Evolutionary conservation across 1,284 basidiomycete species (phyloP), one percentile per base, ranked within the genome.

Genomic region (Leucoagaricus sp.): DNA sequence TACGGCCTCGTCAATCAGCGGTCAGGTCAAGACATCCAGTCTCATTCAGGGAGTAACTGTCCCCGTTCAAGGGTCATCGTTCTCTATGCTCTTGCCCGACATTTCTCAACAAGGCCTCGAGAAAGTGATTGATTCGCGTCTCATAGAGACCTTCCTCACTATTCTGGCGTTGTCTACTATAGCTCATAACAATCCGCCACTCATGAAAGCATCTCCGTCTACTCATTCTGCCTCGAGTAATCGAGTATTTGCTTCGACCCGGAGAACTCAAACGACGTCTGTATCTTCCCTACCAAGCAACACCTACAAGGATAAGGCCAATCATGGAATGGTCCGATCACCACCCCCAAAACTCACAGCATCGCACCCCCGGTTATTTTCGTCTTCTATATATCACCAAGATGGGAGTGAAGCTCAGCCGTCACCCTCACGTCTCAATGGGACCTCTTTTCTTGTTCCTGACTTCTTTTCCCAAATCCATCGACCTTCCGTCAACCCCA

Each of bases 131-230:
- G 73, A 75, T 46, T 84, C 87, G n/a, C 82, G 91, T 45, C 74
- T 93, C 25, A 84, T 92, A n/a, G 89, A 92, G 68, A 90, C 89
- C 0, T 90, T 91, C 64, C 70, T 93, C 53, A 80, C 85, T 15
- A 70, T 93, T 40, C 71, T 73, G 45, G 69, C 83, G 58, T 65
- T 60, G 45, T 38, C 49, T 33, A 34, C 34, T 23, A 19, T 25
- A 15, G 15, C 12, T 34, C n/a, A 10, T 4, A 52, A 34, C 10
- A n/a, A n/a, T n/a, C n/a, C n/a, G n/a, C 31, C 38, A 19, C 17
- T 13, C 31, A 26, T 34, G 33, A 31, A 29, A 40, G 21, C 33
- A 15, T 13, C 19, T 23, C 12, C 13, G 29, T 15, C 31, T n/a
- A 15, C 42, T 17, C 10, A 19, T 36, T 25, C 9, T 46, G 25